phyloP scores from a whole-genome alignment of 805 yeast species.

The Saccharomycopsis selenospora region DNA sequence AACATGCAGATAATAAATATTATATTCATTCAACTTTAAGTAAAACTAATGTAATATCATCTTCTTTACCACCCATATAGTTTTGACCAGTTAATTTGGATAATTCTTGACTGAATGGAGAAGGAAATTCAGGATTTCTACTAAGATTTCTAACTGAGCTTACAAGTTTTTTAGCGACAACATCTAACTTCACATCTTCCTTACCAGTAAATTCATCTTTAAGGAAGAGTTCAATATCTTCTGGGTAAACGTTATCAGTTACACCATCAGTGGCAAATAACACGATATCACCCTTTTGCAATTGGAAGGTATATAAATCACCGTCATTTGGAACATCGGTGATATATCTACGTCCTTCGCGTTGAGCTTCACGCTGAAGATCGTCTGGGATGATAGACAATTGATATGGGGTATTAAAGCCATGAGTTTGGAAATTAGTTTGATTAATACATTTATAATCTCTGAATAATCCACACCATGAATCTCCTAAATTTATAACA shows the following conservation, averaged over 20 bases:
- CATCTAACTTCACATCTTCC: constrained; percentile 33
- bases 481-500: constrained; percentile 86
- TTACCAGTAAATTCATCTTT: constrained; percentile 35
- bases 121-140: constrained; percentile 63
- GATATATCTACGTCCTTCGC: constrained; percentile 54
- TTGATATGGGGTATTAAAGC: constrained; percentile 89
- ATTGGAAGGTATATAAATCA: constrained; percentile 56
- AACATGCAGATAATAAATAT: background rate
- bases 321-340: constrained; percentile 65
- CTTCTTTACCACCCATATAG: constrained; percentile 90
- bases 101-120: constrained; percentile 80
- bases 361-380: constrained; percentile 44
- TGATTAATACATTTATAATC: constrained; percentile 51
- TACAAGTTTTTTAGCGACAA: constrained; percentile 51
- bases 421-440: constrained; percentile 75
- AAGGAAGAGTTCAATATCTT: constrained; percentile 64
- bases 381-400: constrained; percentile 73
- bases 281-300: constrained; percentile 66
- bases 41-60: constrained; percentile 81
- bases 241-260: constrained; percentile 70
- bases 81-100: constrained; percentile 56
- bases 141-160: constrained; percentile 60
- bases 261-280: constrained; percentile 92
- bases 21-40: constrained; percentile 45
- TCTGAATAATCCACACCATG: constrained; percentile 87